Evolutionary conservation across 371 early-diverging fungal genomes (phyloP), one percentile per base, ranked within the genome.

Genomic region (Mucor velutinosus): DNA sequence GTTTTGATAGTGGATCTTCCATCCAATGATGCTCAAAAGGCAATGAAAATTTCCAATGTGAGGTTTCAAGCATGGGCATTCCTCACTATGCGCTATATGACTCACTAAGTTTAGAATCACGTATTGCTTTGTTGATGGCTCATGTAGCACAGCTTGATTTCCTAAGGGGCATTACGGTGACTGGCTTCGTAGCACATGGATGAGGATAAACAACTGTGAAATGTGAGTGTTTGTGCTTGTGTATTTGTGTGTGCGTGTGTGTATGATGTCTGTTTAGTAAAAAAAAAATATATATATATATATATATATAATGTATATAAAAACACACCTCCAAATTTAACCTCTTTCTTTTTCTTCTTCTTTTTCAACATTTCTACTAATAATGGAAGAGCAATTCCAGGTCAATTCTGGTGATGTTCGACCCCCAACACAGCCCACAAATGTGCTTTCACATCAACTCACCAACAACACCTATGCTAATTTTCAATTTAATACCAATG

Each of bases 331-430:
- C 32, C 51, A 23, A 25, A 12, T 66, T 45, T 21, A 32, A n/a
- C 59, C 32, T n/a, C 30, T 32, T 37, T 45, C 62, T 47, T 29
- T 58, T 19, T 49, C 64, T 58, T 60, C 29, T 25, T 49, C 29
- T 30, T 39, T 12, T 51, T 27, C 23, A 60, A 7, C 7, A 39
- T 66, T 51, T 55, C 61, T 61, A 55, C 49, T 14, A 12, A 37
- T 37, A 12, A 79, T 79, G 77, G 77, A 75, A 59, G 77, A 77
- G 43, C 59, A 65, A 17, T 83, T 83, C 71, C 81, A 81, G 33
- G 83, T 83, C 6, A 83, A 77, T 64, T 74, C 80, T 70, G 83
- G 83, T n/a, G 75, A 73, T 68, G 77, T 80, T 21, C 75, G 77
- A 53, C 80, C 78, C 33, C 75, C 77, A 61, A 70, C 78, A 10